Base-by-base conservation (phyloP, 805 yeast species). In the Candida vaughaniae region DNA sequence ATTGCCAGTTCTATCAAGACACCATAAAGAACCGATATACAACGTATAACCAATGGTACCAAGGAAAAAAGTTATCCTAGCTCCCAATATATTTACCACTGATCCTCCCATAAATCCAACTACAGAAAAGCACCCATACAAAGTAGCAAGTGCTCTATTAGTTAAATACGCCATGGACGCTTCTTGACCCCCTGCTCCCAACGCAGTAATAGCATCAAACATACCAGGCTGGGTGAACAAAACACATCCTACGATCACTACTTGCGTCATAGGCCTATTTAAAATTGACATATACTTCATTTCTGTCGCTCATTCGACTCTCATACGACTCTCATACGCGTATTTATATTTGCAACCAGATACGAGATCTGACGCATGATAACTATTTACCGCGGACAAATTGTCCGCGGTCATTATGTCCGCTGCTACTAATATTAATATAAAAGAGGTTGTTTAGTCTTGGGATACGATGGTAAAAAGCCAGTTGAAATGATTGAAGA, bases 11-110 rank as follows among this genome's bases (percentile, higher is more conserved):
- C 34, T 22, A 29, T 41, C 40, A 17, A 38, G 39, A 31, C 36
- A 34, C 49, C 48, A 47, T 33, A 45, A 43, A 10, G 49, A 33
- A 22, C 47, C 48, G 31, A 43, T 39, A 26, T 48, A 45, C 22
- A 48, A 31, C 2, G 49, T 46, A 32, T 45, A 48, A 11, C 48
- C 48, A 18, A 43, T 29, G 9, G 46, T 39, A 11, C 49, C 41
- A 6, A 33, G 43, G 17, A 45, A 44, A 34, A 40, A 33, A 5
- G 43, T 40, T 22, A 36, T 36, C 17, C 26, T 28, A 18, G 41
- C 41, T 4, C 41, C 41, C n/a, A 38, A 22, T 5, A 37, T 38
- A 29, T 41, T 41, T 6, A 41, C 45, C 18, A 41, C 32, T 5
- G 45, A 38, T 4, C 45, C 42, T 11, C 42, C 45, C 36, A 41